Evolutionary conservation across 2,329 filamentous ascomycete species (phyloP).

Genomic region (Epicoccum nigrum): DNA sequence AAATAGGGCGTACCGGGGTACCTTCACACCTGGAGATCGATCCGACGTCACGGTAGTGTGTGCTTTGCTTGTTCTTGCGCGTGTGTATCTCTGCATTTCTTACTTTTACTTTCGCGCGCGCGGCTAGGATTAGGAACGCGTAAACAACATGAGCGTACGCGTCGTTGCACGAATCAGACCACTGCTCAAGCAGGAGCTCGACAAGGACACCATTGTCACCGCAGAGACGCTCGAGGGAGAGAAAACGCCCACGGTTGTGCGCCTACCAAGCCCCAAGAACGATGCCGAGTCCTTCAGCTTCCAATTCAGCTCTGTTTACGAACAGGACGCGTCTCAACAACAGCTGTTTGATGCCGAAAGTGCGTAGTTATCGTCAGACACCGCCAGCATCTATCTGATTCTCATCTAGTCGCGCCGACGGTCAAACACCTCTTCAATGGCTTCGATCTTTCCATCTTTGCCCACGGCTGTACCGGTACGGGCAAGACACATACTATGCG

Average conservation of each 20-base stretch:
- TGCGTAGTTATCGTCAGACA: slow-evolving; percentile 46
- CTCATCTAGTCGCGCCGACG: slow-evolving; percentile 75
- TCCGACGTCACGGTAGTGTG: slow-evolving; percentile 38
- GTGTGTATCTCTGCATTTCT: slow-evolving; percentile 29
- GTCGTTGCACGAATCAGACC: slow-evolving; percentile 92
- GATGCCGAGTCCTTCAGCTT: slow-evolving; percentile 90
- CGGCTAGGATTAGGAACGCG: slow-evolving; percentile 10
- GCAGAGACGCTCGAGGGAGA: slow-evolving; percentile 55
- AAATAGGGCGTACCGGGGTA: slow-evolving; percentile 19
- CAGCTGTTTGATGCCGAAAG: slow-evolving; percentile 88
- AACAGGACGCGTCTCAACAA: slow-evolving; percentile 79
- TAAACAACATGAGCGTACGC: slow-evolving; percentile 65
- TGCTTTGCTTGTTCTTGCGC: slow-evolving; percentile 42
- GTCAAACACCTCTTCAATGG: slow-evolving; percentile 92
- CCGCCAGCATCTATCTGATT: slow-evolving; percentile 24
- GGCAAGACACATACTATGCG: slow-evolving; percentile 98
- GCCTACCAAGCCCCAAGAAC: slow-evolving; percentile 94
- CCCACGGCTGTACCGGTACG: slow-evolving; percentile 90
- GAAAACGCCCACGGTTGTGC: slow-evolving; percentile 67
- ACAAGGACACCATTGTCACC: slow-evolving; percentile 85
- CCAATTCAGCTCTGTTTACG: slow-evolving; percentile 92
- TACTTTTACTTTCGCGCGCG: slow-evolving; percentile 16
- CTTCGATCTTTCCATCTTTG: slow-evolving; percentile 75
- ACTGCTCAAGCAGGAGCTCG: slow-evolving; percentile 81
- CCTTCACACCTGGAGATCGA: slow-evolving; percentile 20